phyloP scores from a whole-genome alignment of 2,329 filamentous ascomycete species.

The Macroventuria anomochaeta region DNA sequence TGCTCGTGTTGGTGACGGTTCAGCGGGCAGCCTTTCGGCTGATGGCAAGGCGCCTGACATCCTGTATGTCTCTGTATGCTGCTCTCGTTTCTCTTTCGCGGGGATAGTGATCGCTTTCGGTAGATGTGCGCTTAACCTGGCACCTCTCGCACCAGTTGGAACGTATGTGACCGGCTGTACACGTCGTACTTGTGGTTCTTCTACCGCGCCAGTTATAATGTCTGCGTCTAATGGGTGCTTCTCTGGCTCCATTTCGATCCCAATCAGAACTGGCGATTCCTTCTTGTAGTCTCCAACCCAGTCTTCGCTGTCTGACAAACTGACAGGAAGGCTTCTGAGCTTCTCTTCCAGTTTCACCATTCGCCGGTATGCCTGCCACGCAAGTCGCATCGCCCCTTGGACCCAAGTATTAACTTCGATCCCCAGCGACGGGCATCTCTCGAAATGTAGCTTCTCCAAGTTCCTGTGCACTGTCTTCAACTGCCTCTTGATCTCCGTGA shows the following conservation, averaged over 20 bases:
- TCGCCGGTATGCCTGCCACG: slow-evolving; percentile 30
- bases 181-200: neutral
- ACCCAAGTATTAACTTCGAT: slow-evolving; percentile 18
- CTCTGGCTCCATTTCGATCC: slow-evolving; percentile 16
- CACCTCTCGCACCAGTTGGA: slow-evolving; percentile 5
- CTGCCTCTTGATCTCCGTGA: slow-evolving; percentile 30
- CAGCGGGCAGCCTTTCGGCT: neutral
- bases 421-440: slow-evolving; percentile 15
- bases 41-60: slow-evolving; percentile 12
- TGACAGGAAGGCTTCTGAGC: slow-evolving; percentile 12
- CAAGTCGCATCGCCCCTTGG: slow-evolving; percentile 21
- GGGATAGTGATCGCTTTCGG: neutral
- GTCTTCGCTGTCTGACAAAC: slow-evolving; percentile 3
- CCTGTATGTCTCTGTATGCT: neutral
- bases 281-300: slow-evolving; percentile 7
- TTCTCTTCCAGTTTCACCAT: slow-evolving; percentile 28
- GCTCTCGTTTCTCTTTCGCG: neutral
- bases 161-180: slow-evolving; percentile 15
- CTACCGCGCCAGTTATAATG: slow-evolving; percentile 1
- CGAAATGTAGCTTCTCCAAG: slow-evolving; percentile 30
- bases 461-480: slow-evolving; percentile 28
- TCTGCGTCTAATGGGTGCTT: neutral
- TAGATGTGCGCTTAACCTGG: slow-evolving; percentile 8
- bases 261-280: slow-evolving; percentile 14
- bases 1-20: slow-evolving; percentile 2